Base-by-base conservation (phyloP, 169 alveolate species). In the Babesia caballi region DNA sequence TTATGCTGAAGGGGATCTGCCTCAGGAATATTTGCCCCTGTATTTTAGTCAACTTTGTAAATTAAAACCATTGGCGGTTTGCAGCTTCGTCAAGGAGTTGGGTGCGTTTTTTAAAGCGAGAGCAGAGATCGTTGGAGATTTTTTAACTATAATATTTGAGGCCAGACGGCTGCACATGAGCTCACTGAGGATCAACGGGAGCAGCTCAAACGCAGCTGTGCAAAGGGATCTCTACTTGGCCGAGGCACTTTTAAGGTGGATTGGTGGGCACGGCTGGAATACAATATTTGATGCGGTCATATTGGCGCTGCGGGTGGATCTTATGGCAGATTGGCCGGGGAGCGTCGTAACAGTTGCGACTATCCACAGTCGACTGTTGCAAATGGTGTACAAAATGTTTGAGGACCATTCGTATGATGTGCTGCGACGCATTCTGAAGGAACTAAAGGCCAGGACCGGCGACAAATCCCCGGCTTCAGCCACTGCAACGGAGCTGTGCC, bases 221-320 rank as follows among this genome's bases (percentile, higher is more conserved):
- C 61, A 52, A 32, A 52, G 21, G 42, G 61, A 52, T 9, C 33
- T 57, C 25, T 63, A 63, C 28, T 5, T 46, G 35, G 60, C 73
- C 1, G 73, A 63, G 46, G 58, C 73, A 4, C 30, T 46, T 7
- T 6, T 63, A 30, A 2, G 61, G 42, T 63, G 60, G 59, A 1
- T 63, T 11, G 58, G 50, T 14, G 49, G 49, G 14, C 19, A 46
- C 1, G 61, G 30, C 17, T 63, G 73, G 73, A 4, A 63, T 19
- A 15, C 12, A 15, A 46, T 63, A 8, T 63, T 46, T 44, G 28
- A 6, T 8, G 7, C 47, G 21, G 36, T 63, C 51, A 63, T 63
- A 51, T 3, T 63, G 60, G 73, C 73, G 28, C 11, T 49, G 23
- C 58, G 73, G 5, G 11, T 63, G 49, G 61, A 63, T 14, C 1